phyloP scores from a whole-genome alignment of 306 rosid genomes.

The Dalbergia cultrata region DNA sequence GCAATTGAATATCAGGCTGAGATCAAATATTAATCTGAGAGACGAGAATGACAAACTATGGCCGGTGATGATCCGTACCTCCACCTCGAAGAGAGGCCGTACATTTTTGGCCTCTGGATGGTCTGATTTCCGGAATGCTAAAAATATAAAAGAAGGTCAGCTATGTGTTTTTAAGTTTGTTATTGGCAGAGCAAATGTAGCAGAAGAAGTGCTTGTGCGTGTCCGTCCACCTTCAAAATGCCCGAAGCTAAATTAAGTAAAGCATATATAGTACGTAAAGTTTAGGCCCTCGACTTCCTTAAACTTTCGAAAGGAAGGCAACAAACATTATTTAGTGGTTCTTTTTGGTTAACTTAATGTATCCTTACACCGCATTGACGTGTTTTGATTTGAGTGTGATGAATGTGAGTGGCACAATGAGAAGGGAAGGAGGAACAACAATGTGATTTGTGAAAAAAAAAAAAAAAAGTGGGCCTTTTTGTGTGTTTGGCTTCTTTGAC shows the following conservation, averaged over 20 bases:
- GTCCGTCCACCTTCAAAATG: not conserved
- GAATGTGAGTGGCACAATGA: no score
- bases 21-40: not conserved
- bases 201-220: slow-evolving; percentile 12
- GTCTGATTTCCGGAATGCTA: not conserved
- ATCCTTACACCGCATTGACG: no score
- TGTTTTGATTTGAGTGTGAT: no score
- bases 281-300: no score
- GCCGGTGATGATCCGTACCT: not conserved
- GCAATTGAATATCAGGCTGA: not conserved
- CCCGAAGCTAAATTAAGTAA: not conserved
- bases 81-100: not conserved
- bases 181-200: not conserved
- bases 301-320: not conserved
- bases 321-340: not conserved
- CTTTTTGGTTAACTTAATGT: no score
- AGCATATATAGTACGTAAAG: not conserved
- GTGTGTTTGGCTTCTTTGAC: no score
- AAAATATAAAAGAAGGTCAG: not conserved
- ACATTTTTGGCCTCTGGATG: not conserved
- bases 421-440: no score
- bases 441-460: no score
- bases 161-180: slow-evolving; percentile 18
- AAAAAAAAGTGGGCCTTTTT: no score
- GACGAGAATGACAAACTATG: slow-evolving; percentile 14